Conservation (phyloP, 495 filamentous ascomycete species). For the Achaetomiella virescens region DNA sequence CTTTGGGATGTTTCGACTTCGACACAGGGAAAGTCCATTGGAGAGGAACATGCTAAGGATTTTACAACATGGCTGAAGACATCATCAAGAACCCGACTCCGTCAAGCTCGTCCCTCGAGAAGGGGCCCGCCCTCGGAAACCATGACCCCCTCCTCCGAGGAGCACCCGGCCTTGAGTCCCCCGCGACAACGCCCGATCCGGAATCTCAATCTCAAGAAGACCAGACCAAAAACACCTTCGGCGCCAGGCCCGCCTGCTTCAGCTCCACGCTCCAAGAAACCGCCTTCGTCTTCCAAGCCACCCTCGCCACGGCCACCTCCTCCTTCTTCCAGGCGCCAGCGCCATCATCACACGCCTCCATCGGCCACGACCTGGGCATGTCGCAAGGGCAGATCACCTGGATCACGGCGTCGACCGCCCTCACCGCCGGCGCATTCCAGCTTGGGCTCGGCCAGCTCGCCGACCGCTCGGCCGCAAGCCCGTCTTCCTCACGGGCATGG, state of each 20-base stretch:
- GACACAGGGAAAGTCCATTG: too few relatives aligned
- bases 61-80: not conserved
- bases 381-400: conserved; percentile 63
- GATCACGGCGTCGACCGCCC: conserved; percentile 59
- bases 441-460: conserved; percentile 62
- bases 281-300: conserved; percentile 61
- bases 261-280: conserved; percentile 57
- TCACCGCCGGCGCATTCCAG: conserved; percentile 60
- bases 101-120: not conserved
- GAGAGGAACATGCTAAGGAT: too few relatives aligned
- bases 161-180: not conserved
- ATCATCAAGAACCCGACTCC: not conserved
- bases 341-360: conserved; percentile 59
- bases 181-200: not conserved
- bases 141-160: not conserved
- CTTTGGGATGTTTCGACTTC: too few relatives aligned
- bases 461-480: conserved; percentile 57
- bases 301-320: conserved; percentile 60
- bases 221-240: not conserved
- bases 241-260: conserved; percentile 52
- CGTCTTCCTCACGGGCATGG: conserved; percentile 58
- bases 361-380: conserved; percentile 58
- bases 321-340: conserved; percentile 55
- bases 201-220: not conserved
- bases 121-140: not conserved